These are phyloP conservation scores for Saccharum spontaneum DNA, from an alignment of 176 grass and related monocot genomes.

Conservation along the genomic window DNA sequence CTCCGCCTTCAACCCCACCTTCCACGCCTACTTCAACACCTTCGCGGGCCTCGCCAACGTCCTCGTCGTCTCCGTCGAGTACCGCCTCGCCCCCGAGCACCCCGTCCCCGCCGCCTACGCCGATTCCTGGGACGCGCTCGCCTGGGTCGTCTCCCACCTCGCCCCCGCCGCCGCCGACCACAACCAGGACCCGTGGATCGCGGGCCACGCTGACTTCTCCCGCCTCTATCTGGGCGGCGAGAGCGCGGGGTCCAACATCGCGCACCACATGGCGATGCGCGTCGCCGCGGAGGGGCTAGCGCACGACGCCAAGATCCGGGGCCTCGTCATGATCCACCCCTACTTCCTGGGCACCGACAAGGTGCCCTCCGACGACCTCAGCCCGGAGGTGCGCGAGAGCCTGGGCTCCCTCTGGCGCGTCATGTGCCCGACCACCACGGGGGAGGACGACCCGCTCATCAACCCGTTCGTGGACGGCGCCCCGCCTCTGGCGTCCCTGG, in stretches of 20 bases:
- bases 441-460: slow-evolving; percentile 61
- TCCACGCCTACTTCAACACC: slow-evolving; percentile 60
- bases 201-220: slow-evolving; percentile 54
- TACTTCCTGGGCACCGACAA: slow-evolving; percentile 67
- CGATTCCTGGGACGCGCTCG: slow-evolving; percentile 67
- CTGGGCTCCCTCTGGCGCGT: slow-evolving; percentile 50
- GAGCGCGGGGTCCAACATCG: slow-evolving; percentile 83
- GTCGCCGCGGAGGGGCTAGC: slow-evolving; percentile 34
- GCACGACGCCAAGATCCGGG: slow-evolving; percentile 42
- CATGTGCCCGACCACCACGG: slow-evolving; percentile 55
- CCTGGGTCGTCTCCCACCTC: slow-evolving; percentile 63
- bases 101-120: slow-evolving; percentile 53
- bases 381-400: slow-evolving; percentile 31
- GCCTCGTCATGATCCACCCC: slow-evolving; percentile 71
- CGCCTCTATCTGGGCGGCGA: slow-evolving; percentile 78
- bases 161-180: neutral
- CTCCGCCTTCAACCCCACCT: slow-evolving; percentile 66
- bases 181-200: slow-evolving; percentile 32
- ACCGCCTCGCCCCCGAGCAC: slow-evolving; percentile 87
- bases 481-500: slow-evolving; percentile 28
- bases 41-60: slow-evolving; percentile 44
- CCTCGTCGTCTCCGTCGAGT: slow-evolving; percentile 71
- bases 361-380: slow-evolving; percentile 50
- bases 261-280: slow-evolving; percentile 70
- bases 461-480: slow-evolving; percentile 47